Evolutionary conservation across 2,329 filamentous ascomycete species (phyloP), one percentile per base, ranked within the genome.

Genomic region (Ophiostoma himal-ulmi): DNA sequence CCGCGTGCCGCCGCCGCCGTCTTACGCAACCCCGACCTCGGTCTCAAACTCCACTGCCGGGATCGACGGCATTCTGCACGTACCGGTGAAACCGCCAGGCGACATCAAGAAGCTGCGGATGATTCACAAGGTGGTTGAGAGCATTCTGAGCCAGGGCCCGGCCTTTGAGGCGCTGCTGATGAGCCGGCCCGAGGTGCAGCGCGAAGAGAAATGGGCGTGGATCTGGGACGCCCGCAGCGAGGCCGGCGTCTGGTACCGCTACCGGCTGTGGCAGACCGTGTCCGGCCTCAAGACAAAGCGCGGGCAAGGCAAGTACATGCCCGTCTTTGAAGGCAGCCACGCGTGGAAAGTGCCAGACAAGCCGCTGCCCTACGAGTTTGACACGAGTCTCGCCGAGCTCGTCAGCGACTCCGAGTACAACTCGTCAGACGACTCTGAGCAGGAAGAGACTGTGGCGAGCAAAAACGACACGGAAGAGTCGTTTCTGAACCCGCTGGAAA

Each of bases 121-220:
- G 64, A 96, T 98, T 72, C 94, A 98, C 80, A 94, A 91, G 77
- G 91, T 93, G 0, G 85, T 96, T 44, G 94, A 98, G 76, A 85
- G 86, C 2, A 83, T 98, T 0, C 82, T 97, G 10, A 87, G 88
- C 30, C 88, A 95, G 74, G 93, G 94, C 0, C 88, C 92, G 0
- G 92, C 95, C 76, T 96, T 97, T 72, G 95, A 99, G 79, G 93
- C 94, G 5, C 83, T 96, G 1, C 84, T 99, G 7, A 98, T 98
- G 95, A 90, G 89, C 68, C 85, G 92, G 22, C 87, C 91, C 0
- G 88, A 93, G 70, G 91, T 98, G 0, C 92, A 96, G 77, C 86
- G 85, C 57, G 92, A 97, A 72, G 92, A 96, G 78, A 93, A 90
- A 74, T 98, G 94, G 89, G 91, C 93, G 0, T 99, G 94, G 91